phyloP scores from a whole-genome alignment of 441 rosid species.

The Gossypium davidsonii region DNA sequence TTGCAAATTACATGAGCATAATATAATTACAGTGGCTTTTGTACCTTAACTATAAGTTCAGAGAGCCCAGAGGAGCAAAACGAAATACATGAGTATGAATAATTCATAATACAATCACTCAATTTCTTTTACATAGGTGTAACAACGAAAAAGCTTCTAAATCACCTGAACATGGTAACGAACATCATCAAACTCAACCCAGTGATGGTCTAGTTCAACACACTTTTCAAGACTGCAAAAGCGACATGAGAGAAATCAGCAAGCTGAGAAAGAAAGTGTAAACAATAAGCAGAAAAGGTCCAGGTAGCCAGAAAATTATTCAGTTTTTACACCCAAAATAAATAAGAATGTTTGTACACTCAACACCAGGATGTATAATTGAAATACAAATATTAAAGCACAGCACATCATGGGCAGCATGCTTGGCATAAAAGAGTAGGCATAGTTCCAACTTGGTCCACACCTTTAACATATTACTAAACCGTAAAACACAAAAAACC shows the following conservation, averaged over 20 bases:
- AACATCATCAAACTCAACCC: constrained; percentile 90
- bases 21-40: constrained; percentile 3
- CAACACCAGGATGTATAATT: background rate
- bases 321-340: background rate
- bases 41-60: background rate
- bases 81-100: background rate
- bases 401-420: background rate
- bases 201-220: constrained; percentile 75
- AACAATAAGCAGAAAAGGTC: background rate
- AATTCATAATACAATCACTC: background rate
- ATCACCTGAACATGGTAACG: constrained; percentile 90
- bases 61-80: background rate
- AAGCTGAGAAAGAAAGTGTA: constrained; percentile 2
- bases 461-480: background rate
- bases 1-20: constrained; percentile 8
- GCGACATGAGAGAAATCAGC: constrained; percentile 6
- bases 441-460: background rate
- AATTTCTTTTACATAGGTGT: background rate
- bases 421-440: background rate
- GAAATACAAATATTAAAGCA: background rate
- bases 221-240: constrained; percentile 73
- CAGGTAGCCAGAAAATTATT: background rate
- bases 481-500: background rate
- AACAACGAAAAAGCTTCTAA: background rate
- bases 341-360: background rate